Percentiles rank a stretch among this genome's conserved stretches.
These are phyloP conservation scores for Rhynchosporium secalis DNA, from an alignment of 2,329 filamentous ascomycete species.

Conservation along the genomic window DNA sequence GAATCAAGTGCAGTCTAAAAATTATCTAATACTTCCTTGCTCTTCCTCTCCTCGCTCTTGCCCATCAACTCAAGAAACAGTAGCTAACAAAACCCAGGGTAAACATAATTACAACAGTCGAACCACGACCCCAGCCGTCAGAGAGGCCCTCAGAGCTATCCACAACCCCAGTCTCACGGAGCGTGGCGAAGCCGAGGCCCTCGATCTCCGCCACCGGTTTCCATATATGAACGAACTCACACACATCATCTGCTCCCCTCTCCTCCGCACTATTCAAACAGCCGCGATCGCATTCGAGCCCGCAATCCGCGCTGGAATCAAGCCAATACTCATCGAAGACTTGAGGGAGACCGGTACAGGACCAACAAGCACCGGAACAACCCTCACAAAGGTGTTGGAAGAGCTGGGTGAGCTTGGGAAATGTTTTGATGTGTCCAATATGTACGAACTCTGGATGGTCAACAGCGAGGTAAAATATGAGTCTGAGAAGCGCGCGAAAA, in stretches of 20 bases:
- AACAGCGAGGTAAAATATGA: background rate
- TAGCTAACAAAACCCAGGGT: background rate
- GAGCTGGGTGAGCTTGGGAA: background rate
- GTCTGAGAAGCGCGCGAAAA: background rate
- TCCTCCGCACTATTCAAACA: background rate
- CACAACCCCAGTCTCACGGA: background rate
- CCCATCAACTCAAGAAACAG: background rate
- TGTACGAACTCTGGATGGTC: background rate
- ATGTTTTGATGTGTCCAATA: background rate
- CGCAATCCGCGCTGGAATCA: background rate
- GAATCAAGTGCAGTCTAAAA: background rate
- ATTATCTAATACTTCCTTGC: background rate
- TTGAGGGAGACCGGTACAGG: background rate
- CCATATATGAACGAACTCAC: background rate
- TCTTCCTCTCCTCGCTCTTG: background rate
- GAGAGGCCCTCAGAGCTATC: background rate
- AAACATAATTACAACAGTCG: background rate
- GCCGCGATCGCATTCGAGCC: background rate
- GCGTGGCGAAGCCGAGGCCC: background rate
- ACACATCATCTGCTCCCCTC: background rate
- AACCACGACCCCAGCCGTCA: background rate
- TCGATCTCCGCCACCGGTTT: conserved; percentile 1
- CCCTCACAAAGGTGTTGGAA: background rate
- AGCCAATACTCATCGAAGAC: background rate
- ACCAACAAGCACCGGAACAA: background rate